Evolutionary conservation across 805 yeast species (phyloP).

Genomic region (Wickerhamiella spandovensis): DNA sequence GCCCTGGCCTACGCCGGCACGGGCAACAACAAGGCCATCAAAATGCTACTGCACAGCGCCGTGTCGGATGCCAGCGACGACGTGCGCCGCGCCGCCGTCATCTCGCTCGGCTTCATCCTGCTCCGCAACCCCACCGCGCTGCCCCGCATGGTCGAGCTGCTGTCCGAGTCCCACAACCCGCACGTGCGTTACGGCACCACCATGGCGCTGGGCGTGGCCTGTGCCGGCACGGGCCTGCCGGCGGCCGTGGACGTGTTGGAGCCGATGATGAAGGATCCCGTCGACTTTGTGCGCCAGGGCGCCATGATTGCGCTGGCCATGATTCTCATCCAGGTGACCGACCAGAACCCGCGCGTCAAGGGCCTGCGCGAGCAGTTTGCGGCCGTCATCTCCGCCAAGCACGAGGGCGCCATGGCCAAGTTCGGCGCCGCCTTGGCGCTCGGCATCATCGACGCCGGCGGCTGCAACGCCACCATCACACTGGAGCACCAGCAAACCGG

Average conservation of each 20-base stretch:
- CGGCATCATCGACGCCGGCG: conserved; percentile 98
- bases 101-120: conserved; percentile 79
- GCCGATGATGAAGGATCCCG: conserved; percentile 85
- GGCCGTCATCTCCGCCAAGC: conserved; percentile 68
- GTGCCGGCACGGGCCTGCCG: conserved; percentile 85
- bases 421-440: conserved; percentile 96
- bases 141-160: conserved; percentile 85
- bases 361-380: conserved; percentile 62
- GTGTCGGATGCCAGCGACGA: conserved; percentile 94
- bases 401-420: conserved; percentile 92
- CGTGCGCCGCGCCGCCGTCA: conserved; percentile 92
- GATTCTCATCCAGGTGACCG: conserved; percentile 80
- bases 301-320: conserved; percentile 85
- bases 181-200: conserved; percentile 98
- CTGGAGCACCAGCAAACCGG: conserved; percentile 81
- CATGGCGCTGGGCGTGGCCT: conserved; percentile 89
- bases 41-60: conserved; percentile 77
- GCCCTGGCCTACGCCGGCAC: conserved; percentile 97
- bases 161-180: conserved; percentile 91
- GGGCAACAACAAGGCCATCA: conserved; percentile 76
- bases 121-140: conserved; percentile 85
- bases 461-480: conserved; percentile 89
- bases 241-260: conserved; percentile 86
- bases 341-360: conserved; percentile 67
- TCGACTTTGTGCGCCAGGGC: conserved; percentile 96